These are phyloP conservation scores for Metschnikowia kunwiensis DNA, from an alignment of 805 yeast species.

Conservation along the genomic window DNA sequence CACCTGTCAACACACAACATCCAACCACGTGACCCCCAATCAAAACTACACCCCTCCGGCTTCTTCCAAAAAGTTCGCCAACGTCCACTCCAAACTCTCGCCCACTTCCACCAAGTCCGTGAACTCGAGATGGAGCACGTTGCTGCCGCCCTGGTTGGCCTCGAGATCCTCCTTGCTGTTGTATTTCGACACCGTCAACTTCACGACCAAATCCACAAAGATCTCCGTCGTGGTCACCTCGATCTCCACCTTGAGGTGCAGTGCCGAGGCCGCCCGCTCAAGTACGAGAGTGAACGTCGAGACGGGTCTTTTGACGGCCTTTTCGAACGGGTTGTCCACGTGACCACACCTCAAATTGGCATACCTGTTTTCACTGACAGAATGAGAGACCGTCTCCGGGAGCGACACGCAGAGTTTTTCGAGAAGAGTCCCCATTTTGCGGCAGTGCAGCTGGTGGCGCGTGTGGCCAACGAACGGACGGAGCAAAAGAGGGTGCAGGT, in stretches of 20 bases:
- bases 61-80: conserved; percentile 32
- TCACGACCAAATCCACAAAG: conserved; percentile 38
- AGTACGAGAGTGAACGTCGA: conserved; percentile 28
- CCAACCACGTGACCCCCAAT: too few relatives aligned
- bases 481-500: conserved; percentile 46
- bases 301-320: conserved; percentile 38
- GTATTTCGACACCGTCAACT: conserved; percentile 35
- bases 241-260: conserved; percentile 26
- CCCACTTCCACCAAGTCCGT: conserved; percentile 51
- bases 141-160: conserved; percentile 31
- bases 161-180: conserved; percentile 23
- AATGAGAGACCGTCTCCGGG: conserved; percentile 2
- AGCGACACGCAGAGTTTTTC: conserved; percentile 18
- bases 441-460: conserved; percentile 47
- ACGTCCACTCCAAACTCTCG: conserved; percentile 56
- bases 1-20: too few relatives aligned
- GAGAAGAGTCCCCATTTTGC: conserved; percentile 28
- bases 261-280: conserved; percentile 17
- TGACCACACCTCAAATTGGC: conserved; percentile 21
- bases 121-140: conserved; percentile 45
- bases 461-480: conserved; percentile 59
- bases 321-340: conserved; percentile 35
- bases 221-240: conserved; percentile 39
- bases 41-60: too few relatives aligned
- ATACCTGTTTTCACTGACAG: conserved; percentile 21